These are phyloP conservation scores for Lagenidium giganteum DNA, from an alignment of 352 stramenopile species.

Conservation along the genomic window DNA sequence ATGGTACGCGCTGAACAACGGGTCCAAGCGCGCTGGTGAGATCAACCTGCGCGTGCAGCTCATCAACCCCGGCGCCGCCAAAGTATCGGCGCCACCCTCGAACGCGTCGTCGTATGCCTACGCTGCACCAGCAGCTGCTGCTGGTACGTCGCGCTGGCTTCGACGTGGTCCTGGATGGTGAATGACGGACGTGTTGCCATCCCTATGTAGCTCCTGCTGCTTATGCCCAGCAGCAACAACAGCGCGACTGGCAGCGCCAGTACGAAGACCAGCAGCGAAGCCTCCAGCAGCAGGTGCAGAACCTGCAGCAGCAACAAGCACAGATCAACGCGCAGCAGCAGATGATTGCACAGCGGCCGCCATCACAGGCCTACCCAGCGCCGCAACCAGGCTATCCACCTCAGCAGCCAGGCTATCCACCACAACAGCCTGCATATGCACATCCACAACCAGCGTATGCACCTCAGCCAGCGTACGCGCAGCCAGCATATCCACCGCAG, in stretches of 20 bases:
- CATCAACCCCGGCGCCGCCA: no score
- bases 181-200: no score
- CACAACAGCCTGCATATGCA: slow-evolving; percentile 5
- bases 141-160: slow-evolving; percentile 39
- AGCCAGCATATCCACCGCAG: not conserved
- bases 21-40: slow-evolving; percentile 48
- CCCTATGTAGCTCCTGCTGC: no score
- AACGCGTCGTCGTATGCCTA: slow-evolving; percentile 70
- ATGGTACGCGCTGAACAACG: slow-evolving; percentile 79
- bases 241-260: not conserved
- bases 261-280: slow-evolving; percentile 5
- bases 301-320: not conserved
- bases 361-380: slow-evolving; percentile 29
- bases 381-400: slow-evolving; percentile 13
- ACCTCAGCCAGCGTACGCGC: slow-evolving; percentile 7
- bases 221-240: slow-evolving; percentile 2
- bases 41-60: slow-evolving; percentile 82
- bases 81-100: no score
- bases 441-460: slow-evolving; percentile 7
- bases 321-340: slow-evolving; percentile 7
- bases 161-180: not conserved
- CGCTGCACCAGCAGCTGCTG: slow-evolving; percentile 28
- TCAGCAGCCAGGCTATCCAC: not conserved
- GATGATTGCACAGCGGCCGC: slow-evolving; percentile 9
- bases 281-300: slow-evolving; percentile 1